These are phyloP conservation scores for Suhomyces sp. DNA, from an alignment of 805 yeast species.

Conservation along the genomic window DNA sequence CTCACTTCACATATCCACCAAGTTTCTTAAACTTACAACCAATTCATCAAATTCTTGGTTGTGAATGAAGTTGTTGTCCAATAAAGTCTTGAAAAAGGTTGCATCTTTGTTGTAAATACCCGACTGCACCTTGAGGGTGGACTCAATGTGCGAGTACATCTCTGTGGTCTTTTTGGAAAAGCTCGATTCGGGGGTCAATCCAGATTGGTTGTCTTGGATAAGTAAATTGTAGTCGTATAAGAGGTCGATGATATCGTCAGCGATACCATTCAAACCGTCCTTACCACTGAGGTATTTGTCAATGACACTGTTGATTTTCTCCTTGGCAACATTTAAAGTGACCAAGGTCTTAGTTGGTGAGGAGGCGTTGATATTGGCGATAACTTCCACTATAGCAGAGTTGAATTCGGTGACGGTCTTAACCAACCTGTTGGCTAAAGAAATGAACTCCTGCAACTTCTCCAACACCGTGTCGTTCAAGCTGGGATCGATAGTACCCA, in stretches of 20 bases:
- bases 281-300: slow-evolving; percentile 10
- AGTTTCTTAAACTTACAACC: slow-evolving; percentile 1
- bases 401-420: slow-evolving; percentile 11
- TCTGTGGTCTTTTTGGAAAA: neutral
- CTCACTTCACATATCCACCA: neutral
- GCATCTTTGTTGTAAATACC: slow-evolving; percentile 5
- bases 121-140: slow-evolving; percentile 4
- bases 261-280: slow-evolving; percentile 9
- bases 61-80: slow-evolving; percentile 8
- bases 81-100: slow-evolving; percentile 4
- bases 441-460: slow-evolving; percentile 8
- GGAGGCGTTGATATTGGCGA: neutral
- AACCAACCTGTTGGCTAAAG: slow-evolving; percentile 6
- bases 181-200: neutral
- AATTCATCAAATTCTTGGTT: slow-evolving; percentile 8
- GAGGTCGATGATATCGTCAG: slow-evolving; percentile 12
- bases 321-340: slow-evolving; percentile 8
- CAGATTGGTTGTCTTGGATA: slow-evolving; percentile 8
- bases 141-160: slow-evolving; percentile 6
- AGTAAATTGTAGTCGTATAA: slow-evolving; percentile 13
- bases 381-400: slow-evolving; percentile 1
- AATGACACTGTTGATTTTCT: slow-evolving; percentile 6
- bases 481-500: slow-evolving; percentile 1
- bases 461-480: slow-evolving; percentile 4
- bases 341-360: slow-evolving; percentile 3